Conservation (phyloP, 345 rosid genomes). For the Kernera saxatilis region DNA sequence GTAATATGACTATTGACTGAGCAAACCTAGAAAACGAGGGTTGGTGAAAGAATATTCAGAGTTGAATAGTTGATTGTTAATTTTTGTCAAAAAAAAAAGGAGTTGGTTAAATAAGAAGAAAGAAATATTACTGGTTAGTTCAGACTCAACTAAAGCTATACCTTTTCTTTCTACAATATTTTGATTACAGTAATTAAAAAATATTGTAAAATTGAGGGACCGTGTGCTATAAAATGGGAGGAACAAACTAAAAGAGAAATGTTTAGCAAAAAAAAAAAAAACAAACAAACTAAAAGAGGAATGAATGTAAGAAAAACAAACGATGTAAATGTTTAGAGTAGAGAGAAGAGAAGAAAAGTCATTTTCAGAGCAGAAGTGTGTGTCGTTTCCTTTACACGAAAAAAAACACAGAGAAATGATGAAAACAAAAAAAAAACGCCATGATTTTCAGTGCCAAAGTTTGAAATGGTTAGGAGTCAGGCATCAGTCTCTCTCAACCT, state of each 20-base stretch:
- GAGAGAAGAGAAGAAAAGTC: conserved; percentile 21
- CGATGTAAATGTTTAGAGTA: conserved; percentile 2
- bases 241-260: background rate
- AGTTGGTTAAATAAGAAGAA: background rate
- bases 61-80: background rate
- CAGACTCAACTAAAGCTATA: conserved; percentile 17
- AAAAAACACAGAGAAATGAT: background rate
- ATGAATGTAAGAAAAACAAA: conserved; percentile 7
- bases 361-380: conserved; percentile 25
- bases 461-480: conserved; percentile 29
- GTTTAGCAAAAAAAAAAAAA: too few species aligned
- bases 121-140: conserved; percentile 12
- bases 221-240: conserved; percentile 22
- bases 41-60: conserved; percentile 14
- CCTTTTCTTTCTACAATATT: background rate
- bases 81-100: background rate
- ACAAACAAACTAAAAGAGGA: too few species aligned
- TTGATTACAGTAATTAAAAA: too few species aligned
- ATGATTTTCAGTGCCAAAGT: conserved; percentile 35
- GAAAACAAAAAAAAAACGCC: background rate
- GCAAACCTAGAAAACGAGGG: background rate
- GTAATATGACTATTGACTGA: conserved; percentile 2
- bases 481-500: conserved; percentile 28
- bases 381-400: conserved; percentile 16
- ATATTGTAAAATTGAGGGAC: conserved; percentile 1